Conservation (phyloP, 1,139 yeast species). For the Taiozyma sp. region DNA sequence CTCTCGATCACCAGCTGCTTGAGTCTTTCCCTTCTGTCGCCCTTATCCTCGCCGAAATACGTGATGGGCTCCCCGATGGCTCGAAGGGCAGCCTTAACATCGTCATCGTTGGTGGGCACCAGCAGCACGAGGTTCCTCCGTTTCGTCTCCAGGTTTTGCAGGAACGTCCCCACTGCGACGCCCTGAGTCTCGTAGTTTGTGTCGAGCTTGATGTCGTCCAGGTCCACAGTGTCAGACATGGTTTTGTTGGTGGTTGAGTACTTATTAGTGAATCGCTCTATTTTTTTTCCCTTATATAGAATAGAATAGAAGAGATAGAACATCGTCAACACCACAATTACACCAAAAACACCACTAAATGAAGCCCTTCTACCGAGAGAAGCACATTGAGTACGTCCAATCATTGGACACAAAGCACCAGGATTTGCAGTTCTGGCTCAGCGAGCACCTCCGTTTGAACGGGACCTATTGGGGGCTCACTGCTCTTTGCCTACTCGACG, state of each 20-base stretch:
- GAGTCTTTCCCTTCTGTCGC: slow-evolving; percentile 58
- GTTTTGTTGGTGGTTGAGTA: background rate
- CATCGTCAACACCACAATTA: too few species aligned
- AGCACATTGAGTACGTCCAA: slow-evolving; percentile 50
- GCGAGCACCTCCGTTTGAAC: slow-evolving; percentile 85
- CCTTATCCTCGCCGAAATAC: slow-evolving; percentile 55
- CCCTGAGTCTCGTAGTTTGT: slow-evolving; percentile 17
- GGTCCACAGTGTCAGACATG: slow-evolving; percentile 3
- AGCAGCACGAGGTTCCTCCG: slow-evolving; percentile 23
- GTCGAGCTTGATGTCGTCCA: slow-evolving; percentile 17
- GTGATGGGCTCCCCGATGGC: slow-evolving; percentile 57
- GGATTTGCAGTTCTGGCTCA: slow-evolving; percentile 79
- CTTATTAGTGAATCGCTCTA: background rate
- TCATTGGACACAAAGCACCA: slow-evolving; percentile 45
- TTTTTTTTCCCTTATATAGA: background rate
- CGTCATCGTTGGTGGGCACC: slow-evolving; percentile 63
- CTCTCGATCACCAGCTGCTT: slow-evolving; percentile 32
- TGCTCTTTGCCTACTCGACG: slow-evolving; percentile 60
- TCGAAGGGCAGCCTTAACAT: slow-evolving; percentile 47
- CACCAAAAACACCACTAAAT: background rate
- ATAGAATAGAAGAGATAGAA: too few species aligned
- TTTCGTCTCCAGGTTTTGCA: slow-evolving; percentile 24
- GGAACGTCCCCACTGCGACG: slow-evolving; percentile 23
- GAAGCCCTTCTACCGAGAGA: slow-evolving; percentile 27
- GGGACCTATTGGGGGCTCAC: slow-evolving; percentile 96